phyloP scores from a whole-genome alignment of 140 eudicot genomes.

The Ambrosia hybrid region DNA sequence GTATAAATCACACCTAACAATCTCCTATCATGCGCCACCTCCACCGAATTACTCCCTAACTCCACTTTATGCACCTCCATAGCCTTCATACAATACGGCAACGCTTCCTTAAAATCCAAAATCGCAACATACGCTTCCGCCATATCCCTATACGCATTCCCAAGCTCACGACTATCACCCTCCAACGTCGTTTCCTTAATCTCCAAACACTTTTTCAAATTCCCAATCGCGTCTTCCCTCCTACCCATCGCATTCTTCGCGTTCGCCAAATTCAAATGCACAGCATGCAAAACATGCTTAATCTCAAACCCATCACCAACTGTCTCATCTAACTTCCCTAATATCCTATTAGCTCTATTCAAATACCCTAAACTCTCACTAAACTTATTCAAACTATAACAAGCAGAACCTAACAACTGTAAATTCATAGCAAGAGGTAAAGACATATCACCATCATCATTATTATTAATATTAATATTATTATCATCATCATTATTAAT shows the following conservation, averaged over 20 bases:
- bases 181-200: constrained; percentile 70
- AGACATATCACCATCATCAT: constrained; percentile 20
- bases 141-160: constrained; percentile 71
- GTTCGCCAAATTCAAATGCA: constrained; percentile 69
- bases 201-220: constrained; percentile 66
- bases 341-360: constrained; percentile 68
- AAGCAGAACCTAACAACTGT: constrained; percentile 75
- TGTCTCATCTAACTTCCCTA: constrained; percentile 49
- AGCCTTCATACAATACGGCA: constrained; percentile 77
- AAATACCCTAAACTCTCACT: constrained; percentile 79
- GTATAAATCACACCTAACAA: constrained; percentile 87
- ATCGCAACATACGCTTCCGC: constrained; percentile 76
- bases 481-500: not conserved
- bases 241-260: constrained; percentile 85
- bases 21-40: constrained; percentile 84
- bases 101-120: constrained; percentile 73
- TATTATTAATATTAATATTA: not conserved
- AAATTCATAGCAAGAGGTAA: constrained; percentile 84
- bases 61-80: constrained; percentile 60
- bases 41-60: constrained; percentile 74
- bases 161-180: constrained; percentile 66
- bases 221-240: constrained; percentile 76
- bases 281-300: constrained; percentile 65
- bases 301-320: constrained; percentile 40
- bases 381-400: constrained; percentile 62